A percentile compares a stretch with the other conserved stretches of the same genome.
Conservation (phyloP, 108 stramenopile species). For the Nannochloropsis granulata region DNA sequence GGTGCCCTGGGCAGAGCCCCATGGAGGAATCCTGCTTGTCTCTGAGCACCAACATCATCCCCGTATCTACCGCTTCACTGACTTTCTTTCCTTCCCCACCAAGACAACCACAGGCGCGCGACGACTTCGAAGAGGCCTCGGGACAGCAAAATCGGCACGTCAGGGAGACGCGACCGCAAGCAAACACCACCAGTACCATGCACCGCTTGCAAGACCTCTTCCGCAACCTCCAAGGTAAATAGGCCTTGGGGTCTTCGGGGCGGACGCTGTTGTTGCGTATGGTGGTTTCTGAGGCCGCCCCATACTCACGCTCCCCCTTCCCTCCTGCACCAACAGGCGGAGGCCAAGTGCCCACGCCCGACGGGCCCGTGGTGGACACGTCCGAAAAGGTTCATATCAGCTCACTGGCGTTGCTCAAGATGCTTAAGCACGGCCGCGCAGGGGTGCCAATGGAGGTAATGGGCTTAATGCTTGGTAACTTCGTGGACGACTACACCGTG, state of each 20-base stretch:
- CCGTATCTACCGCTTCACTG: no score
- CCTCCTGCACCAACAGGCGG: background rate
- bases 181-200: constrained; percentile 3
- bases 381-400: constrained; percentile 73
- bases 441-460: constrained; percentile 99
- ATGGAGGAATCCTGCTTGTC: no score
- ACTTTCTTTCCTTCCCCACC: no score
- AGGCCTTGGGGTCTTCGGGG: background rate
- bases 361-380: constrained; percentile 27
- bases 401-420: constrained; percentile 91
- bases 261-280: no score
- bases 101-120: background rate
- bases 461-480: constrained; percentile 99
- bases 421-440: constrained; percentile 99
- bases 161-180: background rate
- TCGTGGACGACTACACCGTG: constrained; percentile 98
- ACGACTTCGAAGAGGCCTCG: background rate
- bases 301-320: no score
- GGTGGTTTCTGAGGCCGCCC: no score
- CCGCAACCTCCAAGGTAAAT: constrained; percentile 8
- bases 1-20: no score
- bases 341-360: constrained; percentile 9
- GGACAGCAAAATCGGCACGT: background rate
- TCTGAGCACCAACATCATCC: no score
- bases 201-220: constrained; percentile 31